Evolutionary conservation across 306 rosid species (phyloP).

Genomic region (Abrus precatorius): DNA sequence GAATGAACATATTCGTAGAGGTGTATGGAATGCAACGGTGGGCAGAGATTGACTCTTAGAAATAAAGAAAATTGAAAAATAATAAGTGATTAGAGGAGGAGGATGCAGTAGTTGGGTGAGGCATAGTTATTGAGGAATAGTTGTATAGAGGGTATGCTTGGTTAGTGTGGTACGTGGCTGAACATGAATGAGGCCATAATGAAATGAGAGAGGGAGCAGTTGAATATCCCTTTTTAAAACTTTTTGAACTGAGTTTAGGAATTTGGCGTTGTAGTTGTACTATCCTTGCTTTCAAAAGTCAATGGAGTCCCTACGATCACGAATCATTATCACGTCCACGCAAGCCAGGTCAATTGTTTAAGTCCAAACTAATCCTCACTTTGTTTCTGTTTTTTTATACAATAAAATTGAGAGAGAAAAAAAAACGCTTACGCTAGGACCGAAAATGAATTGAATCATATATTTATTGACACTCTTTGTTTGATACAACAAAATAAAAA

Average conservation of each 20-base stretch:
- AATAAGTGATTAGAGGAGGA: slow-evolving; percentile 50
- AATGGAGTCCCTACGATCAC: slow-evolving; percentile 44
- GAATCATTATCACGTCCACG: slow-evolving; percentile 44
- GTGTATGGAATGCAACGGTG: slow-evolving; percentile 26
- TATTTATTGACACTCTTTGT: too few species aligned
- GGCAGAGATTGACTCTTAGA: slow-evolving; percentile 33
- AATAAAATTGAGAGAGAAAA: too few species aligned
- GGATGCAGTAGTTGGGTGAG: slow-evolving; percentile 72
- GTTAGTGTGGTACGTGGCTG: slow-evolving; percentile 62
- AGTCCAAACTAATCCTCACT: slow-evolving; percentile 46
- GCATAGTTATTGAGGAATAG: slow-evolving; percentile 47
- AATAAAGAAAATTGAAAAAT: slow-evolving; percentile 33
- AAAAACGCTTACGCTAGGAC: too few species aligned
- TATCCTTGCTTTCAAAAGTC: slow-evolving; percentile 61
- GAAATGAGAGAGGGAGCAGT: slow-evolving; percentile 72
- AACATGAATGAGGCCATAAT: slow-evolving; percentile 49
- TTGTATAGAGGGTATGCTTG: slow-evolving; percentile 56
- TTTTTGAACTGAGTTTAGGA: slow-evolving; percentile 33
- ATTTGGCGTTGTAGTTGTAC: slow-evolving; percentile 26
- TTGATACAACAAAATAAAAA: background rate
- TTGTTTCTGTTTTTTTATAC: slow-evolving; percentile 4
- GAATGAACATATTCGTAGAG: too few species aligned
- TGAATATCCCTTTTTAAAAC: slow-evolving; percentile 50
- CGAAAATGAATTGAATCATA: too few species aligned
- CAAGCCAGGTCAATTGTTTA: slow-evolving; percentile 46